Evolutionary conservation across 2,329 filamentous ascomycete species (phyloP).

Genomic region (Colletotrichum musae): DNA sequence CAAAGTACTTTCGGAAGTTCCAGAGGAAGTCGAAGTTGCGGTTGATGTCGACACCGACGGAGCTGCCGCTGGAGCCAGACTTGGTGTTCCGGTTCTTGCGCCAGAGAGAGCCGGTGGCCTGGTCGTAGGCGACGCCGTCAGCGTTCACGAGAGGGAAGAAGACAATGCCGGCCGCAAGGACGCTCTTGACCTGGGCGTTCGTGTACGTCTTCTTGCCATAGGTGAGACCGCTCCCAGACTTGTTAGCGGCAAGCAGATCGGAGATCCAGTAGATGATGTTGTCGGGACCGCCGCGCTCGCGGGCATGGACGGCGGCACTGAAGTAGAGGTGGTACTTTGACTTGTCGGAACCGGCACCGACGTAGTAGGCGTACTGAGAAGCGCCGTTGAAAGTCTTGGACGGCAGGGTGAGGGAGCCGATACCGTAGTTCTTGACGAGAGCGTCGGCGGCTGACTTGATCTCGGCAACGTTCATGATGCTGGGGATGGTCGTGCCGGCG

Average conservation of each 20-base stretch:
- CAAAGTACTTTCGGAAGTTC: conserved; percentile 64
- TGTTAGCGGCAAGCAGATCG: conserved; percentile 68
- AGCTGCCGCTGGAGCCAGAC: conserved; percentile 31
- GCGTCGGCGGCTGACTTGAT: conserved; percentile 60
- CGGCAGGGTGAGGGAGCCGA: conserved; percentile 59
- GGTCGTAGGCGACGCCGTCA: conserved; percentile 67
- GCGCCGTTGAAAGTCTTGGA: conserved; percentile 58
- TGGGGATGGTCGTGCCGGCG: conserved; percentile 49
- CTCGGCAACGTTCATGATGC: conserved; percentile 62
- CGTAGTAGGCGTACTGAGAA: conserved; percentile 43
- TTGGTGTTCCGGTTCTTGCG: conserved; percentile 67
- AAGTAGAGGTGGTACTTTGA: conserved; percentile 64
- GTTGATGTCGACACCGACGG: conserved; percentile 67
- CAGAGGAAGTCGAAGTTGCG: conserved; percentile 72
- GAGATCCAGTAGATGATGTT: conserved; percentile 70
- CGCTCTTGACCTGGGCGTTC: conserved; percentile 64
- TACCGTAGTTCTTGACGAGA: conserved; percentile 57
- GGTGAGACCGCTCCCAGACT: conserved; percentile 62
- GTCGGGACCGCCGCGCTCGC: conserved; percentile 71
- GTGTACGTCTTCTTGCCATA: conserved; percentile 69
- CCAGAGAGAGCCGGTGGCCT: conserved; percentile 65
- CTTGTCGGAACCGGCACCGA: conserved; percentile 43
- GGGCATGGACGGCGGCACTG: conserved; percentile 68
- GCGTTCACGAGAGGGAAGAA: conserved; percentile 68
- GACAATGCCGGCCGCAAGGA: conserved; percentile 67